phyloP scores from a whole-genome alignment of 1,284 basidiomycete genomes.

The Austroboletus novae-zelandiae region DNA sequence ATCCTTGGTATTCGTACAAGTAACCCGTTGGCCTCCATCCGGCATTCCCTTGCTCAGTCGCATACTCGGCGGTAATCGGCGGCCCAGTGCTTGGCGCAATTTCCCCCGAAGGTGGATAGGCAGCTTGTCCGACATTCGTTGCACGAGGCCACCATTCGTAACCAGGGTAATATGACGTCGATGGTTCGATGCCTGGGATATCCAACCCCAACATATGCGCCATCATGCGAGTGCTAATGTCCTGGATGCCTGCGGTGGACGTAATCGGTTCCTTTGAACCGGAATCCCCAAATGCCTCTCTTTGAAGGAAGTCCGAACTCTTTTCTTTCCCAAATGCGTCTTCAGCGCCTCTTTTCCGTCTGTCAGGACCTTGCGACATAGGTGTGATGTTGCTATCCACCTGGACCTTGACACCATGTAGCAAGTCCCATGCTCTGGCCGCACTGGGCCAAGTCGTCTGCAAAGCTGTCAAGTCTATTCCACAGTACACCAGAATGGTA shows the following conservation, averaged over 20 bases:
- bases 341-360: slow-evolving; percentile 61
- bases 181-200: slow-evolving; percentile 56
- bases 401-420: slow-evolving; percentile 66
- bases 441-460: slow-evolving; percentile 73
- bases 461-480: slow-evolving; percentile 13
- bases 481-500: neutral
- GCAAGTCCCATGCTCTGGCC: slow-evolving; percentile 62
- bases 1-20: slow-evolving; percentile 19
- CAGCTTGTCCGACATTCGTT: slow-evolving; percentile 11
- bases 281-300: slow-evolving; percentile 39
- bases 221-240: slow-evolving; percentile 59
- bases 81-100: slow-evolving; percentile 6
- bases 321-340: slow-evolving; percentile 63
- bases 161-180: slow-evolving; percentile 64
- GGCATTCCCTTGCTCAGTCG: slow-evolving; percentile 6
- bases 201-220: slow-evolving; percentile 70
- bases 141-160: slow-evolving; percentile 73
- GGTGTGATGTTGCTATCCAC: slow-evolving; percentile 42
- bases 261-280: slow-evolving; percentile 20
- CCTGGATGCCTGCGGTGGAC: slow-evolving; percentile 46
- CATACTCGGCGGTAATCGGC: slow-evolving; percentile 17
- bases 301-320: slow-evolving; percentile 44
- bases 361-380: slow-evolving; percentile 36
- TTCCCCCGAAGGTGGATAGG: slow-evolving; percentile 15
- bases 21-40: slow-evolving; percentile 24